Evolutionary conservation across 2,329 filamentous ascomycete species (phyloP), one percentile per base, ranked within the genome.

Genomic region (Aureobasidium pullulans): DNA sequence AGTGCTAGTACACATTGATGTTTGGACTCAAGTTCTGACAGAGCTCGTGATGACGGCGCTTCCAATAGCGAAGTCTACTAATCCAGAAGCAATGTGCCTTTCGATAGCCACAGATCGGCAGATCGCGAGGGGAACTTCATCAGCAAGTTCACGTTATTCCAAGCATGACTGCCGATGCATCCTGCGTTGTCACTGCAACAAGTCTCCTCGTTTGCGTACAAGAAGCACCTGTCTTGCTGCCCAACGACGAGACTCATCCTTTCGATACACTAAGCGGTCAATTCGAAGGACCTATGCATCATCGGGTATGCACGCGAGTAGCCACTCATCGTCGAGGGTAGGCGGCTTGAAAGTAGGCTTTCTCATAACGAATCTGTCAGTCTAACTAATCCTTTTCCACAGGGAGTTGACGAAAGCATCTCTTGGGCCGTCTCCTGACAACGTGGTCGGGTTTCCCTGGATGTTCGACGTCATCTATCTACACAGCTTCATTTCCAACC

Each of bases 221-320:
- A 54, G 50, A 54, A 54, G 40, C 52, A 46, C 42, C 11, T 31
- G 40, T 36, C 31, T 56, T 56, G 52, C 52, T 56, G 52, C 52
- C 52, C 52, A 46, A 56, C 52, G 40, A 56, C 40, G 52, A 56
- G 29, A 46, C 39, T 29, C n/a, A 9, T 56, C 10, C 3, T 34
- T 34, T 10, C 23, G 16, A 34, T 7, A n/a, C 32, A n/a, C 28
- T 13, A 13, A 39, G 5, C 29, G n/a, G 19, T 34, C 29, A 40
- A 32, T n/a, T n/a, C 32, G 13, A 42, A 36, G 37, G 19, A 32
- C n/a, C 36, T 10, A 56, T 31, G 40, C 13, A 44, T 56, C 13
- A 13, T 46, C 40, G 29, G 40, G 4, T 56, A 29, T 56, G 40
- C 52, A 46, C 37, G 50, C 43, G 28, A 23, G 28, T 28, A 16